Evolutionary conservation across 1,284 basidiomycete species (phyloP).

Genomic region (Wallemia mellicola): DNA sequence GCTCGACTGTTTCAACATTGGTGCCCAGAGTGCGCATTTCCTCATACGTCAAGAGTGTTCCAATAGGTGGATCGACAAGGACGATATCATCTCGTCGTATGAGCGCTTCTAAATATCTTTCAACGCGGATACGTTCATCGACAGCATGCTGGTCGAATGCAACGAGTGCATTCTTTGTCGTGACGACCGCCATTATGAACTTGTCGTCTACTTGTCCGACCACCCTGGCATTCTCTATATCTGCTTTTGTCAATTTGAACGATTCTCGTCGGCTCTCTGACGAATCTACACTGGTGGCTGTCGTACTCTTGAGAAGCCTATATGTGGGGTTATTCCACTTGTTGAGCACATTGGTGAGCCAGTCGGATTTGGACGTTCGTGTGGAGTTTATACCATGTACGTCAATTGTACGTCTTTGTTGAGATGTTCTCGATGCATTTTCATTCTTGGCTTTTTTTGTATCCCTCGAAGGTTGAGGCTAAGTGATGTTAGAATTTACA

Average conservation of each 20-base stretch:
- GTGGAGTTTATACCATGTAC: too few species aligned
- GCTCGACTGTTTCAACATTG: neutral
- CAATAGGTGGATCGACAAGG: neutral
- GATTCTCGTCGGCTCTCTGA: too few species aligned
- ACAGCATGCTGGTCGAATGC: neutral
- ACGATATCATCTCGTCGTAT: neutral
- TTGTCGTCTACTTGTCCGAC: neutral
- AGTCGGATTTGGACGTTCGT: too few species aligned
- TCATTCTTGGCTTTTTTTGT: too few species aligned
- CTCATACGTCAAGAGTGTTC: neutral
- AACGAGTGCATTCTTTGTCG: neutral
- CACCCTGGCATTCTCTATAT: neutral
- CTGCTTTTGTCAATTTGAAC: neutral
- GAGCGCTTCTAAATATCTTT: neutral
- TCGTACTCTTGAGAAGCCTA: too few species aligned
- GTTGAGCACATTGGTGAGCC: too few species aligned
- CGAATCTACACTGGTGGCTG: too few species aligned
- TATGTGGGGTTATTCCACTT: too few species aligned
- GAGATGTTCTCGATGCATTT: too few species aligned
- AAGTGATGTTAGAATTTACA: too few species aligned
- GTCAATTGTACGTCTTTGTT: too few species aligned
- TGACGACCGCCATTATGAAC: neutral
- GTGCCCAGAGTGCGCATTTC: neutral
- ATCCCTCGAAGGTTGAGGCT: too few species aligned
- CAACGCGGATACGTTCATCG: neutral